These are phyloP conservation scores for Fusarium secorum DNA, from an alignment of 2,329 filamentous ascomycete genomes.

Conservation along the genomic window DNA sequence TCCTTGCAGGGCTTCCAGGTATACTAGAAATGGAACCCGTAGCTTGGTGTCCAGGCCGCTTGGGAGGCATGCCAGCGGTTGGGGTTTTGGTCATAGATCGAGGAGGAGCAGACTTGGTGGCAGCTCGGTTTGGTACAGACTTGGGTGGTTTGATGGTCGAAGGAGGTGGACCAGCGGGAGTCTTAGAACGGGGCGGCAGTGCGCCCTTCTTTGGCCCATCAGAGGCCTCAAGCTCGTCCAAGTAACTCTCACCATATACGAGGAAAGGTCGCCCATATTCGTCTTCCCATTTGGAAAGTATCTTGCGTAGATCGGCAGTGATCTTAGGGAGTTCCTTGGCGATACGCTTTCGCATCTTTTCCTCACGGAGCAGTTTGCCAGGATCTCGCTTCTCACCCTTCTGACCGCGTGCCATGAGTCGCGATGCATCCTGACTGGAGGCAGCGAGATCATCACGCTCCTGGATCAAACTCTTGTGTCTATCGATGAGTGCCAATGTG, in stretches of 20 bases:
- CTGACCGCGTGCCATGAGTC: slow-evolving; percentile 87
- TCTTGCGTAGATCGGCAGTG: slow-evolving; percentile 80
- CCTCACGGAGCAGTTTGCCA: slow-evolving; percentile 89
- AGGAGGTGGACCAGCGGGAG: slow-evolving; percentile 70
- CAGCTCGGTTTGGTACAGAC: slow-evolving; percentile 40
- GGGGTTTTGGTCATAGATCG: slow-evolving; percentile 63
- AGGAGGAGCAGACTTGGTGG: slow-evolving; percentile 47
- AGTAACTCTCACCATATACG: slow-evolving; percentile 89
- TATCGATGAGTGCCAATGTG: slow-evolving; percentile 82
- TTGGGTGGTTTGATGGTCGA: slow-evolving; percentile 50
- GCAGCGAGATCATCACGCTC: slow-evolving; percentile 88
- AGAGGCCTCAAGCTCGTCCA: slow-evolving; percentile 79
- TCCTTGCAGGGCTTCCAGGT: slow-evolving; percentile 46
- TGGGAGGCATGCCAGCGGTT: slow-evolving; percentile 49
- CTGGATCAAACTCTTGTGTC: slow-evolving; percentile 79
- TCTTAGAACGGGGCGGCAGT: slow-evolving; percentile 69
- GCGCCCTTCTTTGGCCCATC: slow-evolving; percentile 62
- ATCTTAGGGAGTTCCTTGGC: slow-evolving; percentile 95
- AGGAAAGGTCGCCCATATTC: slow-evolving; percentile 94
- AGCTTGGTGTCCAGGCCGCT: slow-evolving; percentile 39
- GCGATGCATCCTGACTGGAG: slow-evolving; percentile 93
- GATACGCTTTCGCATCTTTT: slow-evolving; percentile 98
- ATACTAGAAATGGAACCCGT: slow-evolving; percentile 34
- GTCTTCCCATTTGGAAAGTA: slow-evolving; percentile 88
- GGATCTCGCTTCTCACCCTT: slow-evolving; percentile 96